Evolutionary conservation across 495 filamentous ascomycete species (phyloP).

Genomic region (Darksidea phi): DNA sequence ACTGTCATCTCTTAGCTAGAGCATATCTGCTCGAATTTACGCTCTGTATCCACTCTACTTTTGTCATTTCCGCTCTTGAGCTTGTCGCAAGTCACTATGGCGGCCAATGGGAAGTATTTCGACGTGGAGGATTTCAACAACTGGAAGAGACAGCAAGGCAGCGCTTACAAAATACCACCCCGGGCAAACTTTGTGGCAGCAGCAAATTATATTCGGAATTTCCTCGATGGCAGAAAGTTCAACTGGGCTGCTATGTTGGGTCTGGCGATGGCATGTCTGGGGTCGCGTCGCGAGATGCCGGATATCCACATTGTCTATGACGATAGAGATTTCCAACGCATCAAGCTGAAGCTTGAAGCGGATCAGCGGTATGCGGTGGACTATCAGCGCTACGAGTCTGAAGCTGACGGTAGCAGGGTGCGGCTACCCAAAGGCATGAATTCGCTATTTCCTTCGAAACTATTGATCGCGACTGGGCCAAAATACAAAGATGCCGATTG

Average conservation of each 20-base stretch:
- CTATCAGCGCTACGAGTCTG: neutral
- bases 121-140: conserved; percentile 25
- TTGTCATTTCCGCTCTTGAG: neutral
- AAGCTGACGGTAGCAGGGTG: conserved; percentile 15
- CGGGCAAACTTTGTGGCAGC: conserved; percentile 26
- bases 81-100: conserved; percentile 9
- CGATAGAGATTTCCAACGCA: conserved; percentile 12
- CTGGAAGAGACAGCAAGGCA: conserved; percentile 19
- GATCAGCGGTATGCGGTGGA: conserved; percentile 13
- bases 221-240: conserved; percentile 23
- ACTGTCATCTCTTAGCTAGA: neutral
- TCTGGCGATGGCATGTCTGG: conserved; percentile 23
- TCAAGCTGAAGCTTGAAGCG: conserved; percentile 17
- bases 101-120: conserved; percentile 20
- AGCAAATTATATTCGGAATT: conserved; percentile 20
- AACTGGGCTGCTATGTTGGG: conserved; percentile 31
- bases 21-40: neutral
- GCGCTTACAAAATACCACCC: conserved; percentile 13
- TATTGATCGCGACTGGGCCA: conserved; percentile 25
- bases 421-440: conserved; percentile 26
- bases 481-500: conserved; percentile 24
- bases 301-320: conserved; percentile 32
- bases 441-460: conserved; percentile 17
- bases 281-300: conserved; percentile 17
- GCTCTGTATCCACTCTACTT: neutral